Evolutionary conservation across 345 rosid genomes (phyloP).

Genomic region (Pelargonium nanum): DNA sequence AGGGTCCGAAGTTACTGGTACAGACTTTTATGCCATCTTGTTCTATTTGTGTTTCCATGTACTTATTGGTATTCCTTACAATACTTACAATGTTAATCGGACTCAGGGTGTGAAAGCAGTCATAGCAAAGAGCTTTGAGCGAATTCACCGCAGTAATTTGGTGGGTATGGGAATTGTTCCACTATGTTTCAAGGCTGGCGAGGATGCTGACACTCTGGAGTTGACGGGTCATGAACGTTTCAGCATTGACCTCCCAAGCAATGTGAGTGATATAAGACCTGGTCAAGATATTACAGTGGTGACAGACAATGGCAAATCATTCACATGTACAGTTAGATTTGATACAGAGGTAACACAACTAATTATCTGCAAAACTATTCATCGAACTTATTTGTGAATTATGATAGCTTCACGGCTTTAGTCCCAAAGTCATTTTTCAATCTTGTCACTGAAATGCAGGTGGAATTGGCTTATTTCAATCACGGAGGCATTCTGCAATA

Average conservation of each 20-base stretch:
- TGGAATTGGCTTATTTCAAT: conserved; percentile 37
- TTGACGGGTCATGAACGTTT: conserved; percentile 75
- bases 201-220: conserved; percentile 69
- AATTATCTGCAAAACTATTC: too few species aligned
- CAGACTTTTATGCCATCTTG: conserved; percentile 1
- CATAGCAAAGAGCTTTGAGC: conserved; percentile 79
- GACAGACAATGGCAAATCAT: conserved; percentile 61
- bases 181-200: conserved; percentile 70
- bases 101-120: conserved; percentile 86
- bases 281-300: conserved; percentile 72
- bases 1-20: conserved; percentile 92
- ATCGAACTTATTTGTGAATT: not conserved
- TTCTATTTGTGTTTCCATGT: not conserved
- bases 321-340: conserved; percentile 55
- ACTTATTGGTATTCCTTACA: not conserved
- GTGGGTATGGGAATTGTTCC: conserved; percentile 91
- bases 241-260: conserved; percentile 56
- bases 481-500: conserved; percentile 49
- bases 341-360: conserved; percentile 65
- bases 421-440: not conserved
- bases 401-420: not conserved
- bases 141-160: conserved; percentile 79
- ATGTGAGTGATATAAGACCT: conserved; percentile 55
- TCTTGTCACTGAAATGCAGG: conserved; percentile 16
- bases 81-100: conserved; percentile 3